phyloP scores from a whole-genome alignment of 768 basidiomycete genomes.

The Podaxis carcinomalis region DNA sequence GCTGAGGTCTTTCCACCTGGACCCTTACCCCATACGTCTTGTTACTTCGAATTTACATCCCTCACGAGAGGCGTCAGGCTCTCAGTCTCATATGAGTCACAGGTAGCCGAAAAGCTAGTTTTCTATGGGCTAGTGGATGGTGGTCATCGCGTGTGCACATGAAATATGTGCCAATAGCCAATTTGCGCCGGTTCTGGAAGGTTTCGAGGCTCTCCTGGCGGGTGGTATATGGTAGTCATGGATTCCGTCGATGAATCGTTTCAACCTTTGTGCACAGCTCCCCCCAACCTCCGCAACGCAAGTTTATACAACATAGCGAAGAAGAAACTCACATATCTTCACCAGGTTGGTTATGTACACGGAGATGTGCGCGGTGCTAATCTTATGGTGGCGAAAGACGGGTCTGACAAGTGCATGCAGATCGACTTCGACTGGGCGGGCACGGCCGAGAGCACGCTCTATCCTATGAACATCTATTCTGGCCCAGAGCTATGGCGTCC shows the following conservation, averaged over 20 bases:
- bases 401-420: background rate
- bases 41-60: no score
- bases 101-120: background rate
- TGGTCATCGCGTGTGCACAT: slow-evolving; percentile 16
- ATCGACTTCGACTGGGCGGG: background rate
- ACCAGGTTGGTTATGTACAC: slow-evolving; percentile 15
- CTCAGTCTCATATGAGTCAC: slow-evolving; percentile 3
- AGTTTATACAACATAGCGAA: no score
- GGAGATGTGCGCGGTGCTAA: slow-evolving; percentile 18
- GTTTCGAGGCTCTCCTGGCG: slow-evolving; percentile 23
- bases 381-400: slow-evolving; percentile 7
- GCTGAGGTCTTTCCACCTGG: no score
- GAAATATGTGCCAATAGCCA: slow-evolving; percentile 16
- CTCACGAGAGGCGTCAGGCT: no score
- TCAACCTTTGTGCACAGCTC: background rate
- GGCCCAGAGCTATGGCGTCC: background rate
- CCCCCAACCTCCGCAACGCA: background rate
- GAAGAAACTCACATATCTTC: slow-evolving; percentile 12
- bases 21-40: no score
- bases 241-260: slow-evolving; percentile 11
- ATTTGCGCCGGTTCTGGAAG: slow-evolving; percentile 21
- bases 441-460: background rate
- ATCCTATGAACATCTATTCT: background rate
- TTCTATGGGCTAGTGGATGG: background rate
- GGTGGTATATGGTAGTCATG: slow-evolving; percentile 24